phyloP scores from a whole-genome alignment of 2,329 filamentous ascomycete species.

The Ophiostoma sp. region DNA sequence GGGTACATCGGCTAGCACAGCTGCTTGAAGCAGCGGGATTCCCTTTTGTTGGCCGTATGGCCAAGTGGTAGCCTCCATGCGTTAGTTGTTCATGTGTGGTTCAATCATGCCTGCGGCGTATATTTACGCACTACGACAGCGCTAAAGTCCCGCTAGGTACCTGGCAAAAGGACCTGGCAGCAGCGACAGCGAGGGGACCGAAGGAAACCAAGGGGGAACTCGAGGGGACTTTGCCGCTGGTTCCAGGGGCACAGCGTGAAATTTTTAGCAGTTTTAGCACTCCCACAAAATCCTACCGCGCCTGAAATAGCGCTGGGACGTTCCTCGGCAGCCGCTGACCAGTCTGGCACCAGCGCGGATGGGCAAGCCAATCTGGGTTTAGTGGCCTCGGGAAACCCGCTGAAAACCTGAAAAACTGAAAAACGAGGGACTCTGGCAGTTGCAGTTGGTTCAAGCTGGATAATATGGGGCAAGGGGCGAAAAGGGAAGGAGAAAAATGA shows the following conservation, averaged over 20 bases:
- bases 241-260: background rate
- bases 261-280: background rate
- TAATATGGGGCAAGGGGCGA: background rate
- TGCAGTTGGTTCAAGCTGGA: background rate
- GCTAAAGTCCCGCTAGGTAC: constrained; percentile 1
- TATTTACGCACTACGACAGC: constrained; percentile 1
- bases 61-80: no score
- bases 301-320: background rate
- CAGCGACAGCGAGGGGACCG: background rate
- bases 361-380: background rate
- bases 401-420: background rate
- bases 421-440: background rate
- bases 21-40: no score
- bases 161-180: constrained; percentile 7
- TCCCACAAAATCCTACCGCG: background rate
- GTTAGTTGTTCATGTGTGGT: no score
- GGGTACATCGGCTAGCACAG: no score
- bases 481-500: background rate
- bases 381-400: background rate
- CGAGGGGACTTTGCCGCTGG: background rate
- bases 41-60: no score
- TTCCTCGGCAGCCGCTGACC: background rate
- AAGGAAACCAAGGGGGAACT: background rate
- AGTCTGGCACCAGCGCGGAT: background rate
- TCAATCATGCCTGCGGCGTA: background rate